These are phyloP conservation scores for Hypoxylon sp. DNA, from an alignment of 2,329 filamentous ascomycete species.

Conservation along the genomic window DNA sequence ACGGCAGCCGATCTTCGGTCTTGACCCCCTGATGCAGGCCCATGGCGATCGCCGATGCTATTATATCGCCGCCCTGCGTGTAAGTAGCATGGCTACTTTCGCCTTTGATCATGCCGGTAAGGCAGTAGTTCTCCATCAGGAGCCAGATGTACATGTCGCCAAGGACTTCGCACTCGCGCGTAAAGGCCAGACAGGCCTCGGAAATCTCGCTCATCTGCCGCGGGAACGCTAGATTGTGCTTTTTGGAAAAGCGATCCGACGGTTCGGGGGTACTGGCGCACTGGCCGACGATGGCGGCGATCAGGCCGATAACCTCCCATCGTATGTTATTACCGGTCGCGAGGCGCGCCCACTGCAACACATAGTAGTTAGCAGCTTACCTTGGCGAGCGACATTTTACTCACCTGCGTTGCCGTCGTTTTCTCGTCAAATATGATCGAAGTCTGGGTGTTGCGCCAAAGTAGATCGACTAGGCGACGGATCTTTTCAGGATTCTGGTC, in stretches of 20 bases:
- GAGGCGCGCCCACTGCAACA: constrained; percentile 46
- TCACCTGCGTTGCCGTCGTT: constrained; percentile 43
- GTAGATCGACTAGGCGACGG: constrained; percentile 48
- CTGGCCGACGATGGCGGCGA: constrained; percentile 48
- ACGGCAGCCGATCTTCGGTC: constrained; percentile 46
- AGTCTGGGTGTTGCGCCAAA: constrained; percentile 53
- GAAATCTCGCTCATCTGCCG: constrained; percentile 49
- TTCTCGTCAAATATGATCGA: constrained; percentile 46
- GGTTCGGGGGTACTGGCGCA: constrained; percentile 46
- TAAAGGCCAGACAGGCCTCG: constrained; percentile 49
- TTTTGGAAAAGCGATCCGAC: constrained; percentile 45
- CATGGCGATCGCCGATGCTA: constrained; percentile 49
- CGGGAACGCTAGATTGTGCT: constrained; percentile 46
- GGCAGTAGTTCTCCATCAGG: constrained; percentile 43
- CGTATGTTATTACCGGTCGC: constrained; percentile 50
- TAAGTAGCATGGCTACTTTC: constrained; percentile 49
- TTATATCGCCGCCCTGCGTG: constrained; percentile 48
- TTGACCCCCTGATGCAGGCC: constrained; percentile 51
- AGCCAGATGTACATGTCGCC: constrained; percentile 53
- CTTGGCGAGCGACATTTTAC: neutral
- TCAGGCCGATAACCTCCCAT: constrained; percentile 53
- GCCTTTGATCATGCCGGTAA: constrained; percentile 46
- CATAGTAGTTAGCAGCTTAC: constrained; percentile 2
- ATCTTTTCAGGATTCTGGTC: constrained; percentile 51
- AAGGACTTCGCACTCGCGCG: constrained; percentile 50